Conservation (phyloP, 2,329 filamentous ascomycete species). For the Cladophialophora chaetospira region DNA sequence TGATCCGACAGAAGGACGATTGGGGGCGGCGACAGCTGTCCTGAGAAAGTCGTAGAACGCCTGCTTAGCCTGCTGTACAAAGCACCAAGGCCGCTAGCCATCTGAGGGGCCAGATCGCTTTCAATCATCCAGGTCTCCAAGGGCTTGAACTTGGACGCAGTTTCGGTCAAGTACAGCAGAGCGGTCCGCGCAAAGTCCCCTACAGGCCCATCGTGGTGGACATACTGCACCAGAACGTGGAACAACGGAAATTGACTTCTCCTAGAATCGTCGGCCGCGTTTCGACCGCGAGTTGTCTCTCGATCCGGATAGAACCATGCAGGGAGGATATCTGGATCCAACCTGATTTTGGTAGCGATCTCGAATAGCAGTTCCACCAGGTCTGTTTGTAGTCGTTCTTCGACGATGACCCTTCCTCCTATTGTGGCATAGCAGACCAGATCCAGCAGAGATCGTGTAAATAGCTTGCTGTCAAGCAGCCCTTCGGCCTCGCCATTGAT, state of each 20-base stretch:
- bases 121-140: slow-evolving; percentile 97
- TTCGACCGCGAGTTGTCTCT: slow-evolving; percentile 42
- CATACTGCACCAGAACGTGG: slow-evolving; percentile 93
- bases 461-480: slow-evolving; percentile 82
- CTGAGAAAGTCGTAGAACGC: slow-evolving; percentile 75
- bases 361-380: slow-evolving; percentile 94
- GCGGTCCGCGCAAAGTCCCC: slow-evolving; percentile 96
- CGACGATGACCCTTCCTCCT: slow-evolving; percentile 66
- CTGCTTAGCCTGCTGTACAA: slow-evolving; percentile 69
- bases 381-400: slow-evolving; percentile 79
- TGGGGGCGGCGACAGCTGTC: slow-evolving; percentile 70
- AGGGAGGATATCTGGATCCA: slow-evolving; percentile 81
- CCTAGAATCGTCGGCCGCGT: slow-evolving; percentile 73
- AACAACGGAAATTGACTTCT: slow-evolving; percentile 94
- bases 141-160: slow-evolving; percentile 76
- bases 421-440: slow-evolving; percentile 67
- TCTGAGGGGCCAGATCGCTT: slow-evolving; percentile 91
- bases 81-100: slow-evolving; percentile 91
- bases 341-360: slow-evolving; percentile 90
- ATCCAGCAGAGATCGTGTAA: slow-evolving; percentile 84
- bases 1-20: slow-evolving; percentile 91
- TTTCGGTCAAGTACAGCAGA: slow-evolving; percentile 92
- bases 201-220: slow-evolving; percentile 90
- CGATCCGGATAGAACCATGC: slow-evolving; percentile 81
- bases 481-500: slow-evolving; percentile 97